Base-by-base conservation (phyloP, 108 stramenopile species). In the Nitzschia palea region DNA sequence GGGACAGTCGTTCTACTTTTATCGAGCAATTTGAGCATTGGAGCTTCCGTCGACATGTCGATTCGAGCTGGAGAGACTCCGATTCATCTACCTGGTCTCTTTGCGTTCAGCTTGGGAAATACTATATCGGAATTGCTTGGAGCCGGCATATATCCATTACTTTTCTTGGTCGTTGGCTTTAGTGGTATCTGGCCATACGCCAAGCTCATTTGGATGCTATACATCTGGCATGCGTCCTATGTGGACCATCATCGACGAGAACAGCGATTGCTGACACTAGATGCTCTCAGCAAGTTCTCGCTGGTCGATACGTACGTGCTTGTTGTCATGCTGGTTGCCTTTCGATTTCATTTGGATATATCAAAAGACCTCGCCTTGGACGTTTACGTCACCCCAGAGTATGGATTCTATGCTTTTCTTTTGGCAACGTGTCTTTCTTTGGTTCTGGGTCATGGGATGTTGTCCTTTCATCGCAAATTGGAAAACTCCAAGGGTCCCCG, bases 151-250 rank as follows among this genome's bases (percentile, higher is more conserved):
- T 97, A 95, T 65, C 69, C 90, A 18, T 63, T 97, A 36, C 76
- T 95, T 43, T 55, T 91, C 17, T 64, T 96, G 61, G 91, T 97
- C 14, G 67, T 90, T 22, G 79, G 86, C 20, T 96, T 91, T 64
- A 89, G 87, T 62, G 97, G 97, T 0, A 74, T 89, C 18, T 97
- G 95, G 97, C 97, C 97, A 0, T 97, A 97, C 52, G 62, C 84
- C 9, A 97, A 97, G 69, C 65, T 97, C 12, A 33, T 89, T 0
- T 71, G 85, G 28, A 84, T 96, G 85, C 53, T 94, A 6, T 52
- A 80, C 40, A 68, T 81, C 0, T 97, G 95, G 94, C 58, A 82
- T 25, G 37, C 42, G 29, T 78, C 80, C 20, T 66, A 70, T 42
- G 15, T 9, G 2, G 27, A 53, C 34, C 36, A 59, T 14, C 45